Percentiles rank a stretch among this genome's conserved stretches.
Conservation (phyloP, 192 early-diverging fungal species). For the Backusella westeae region DNA sequence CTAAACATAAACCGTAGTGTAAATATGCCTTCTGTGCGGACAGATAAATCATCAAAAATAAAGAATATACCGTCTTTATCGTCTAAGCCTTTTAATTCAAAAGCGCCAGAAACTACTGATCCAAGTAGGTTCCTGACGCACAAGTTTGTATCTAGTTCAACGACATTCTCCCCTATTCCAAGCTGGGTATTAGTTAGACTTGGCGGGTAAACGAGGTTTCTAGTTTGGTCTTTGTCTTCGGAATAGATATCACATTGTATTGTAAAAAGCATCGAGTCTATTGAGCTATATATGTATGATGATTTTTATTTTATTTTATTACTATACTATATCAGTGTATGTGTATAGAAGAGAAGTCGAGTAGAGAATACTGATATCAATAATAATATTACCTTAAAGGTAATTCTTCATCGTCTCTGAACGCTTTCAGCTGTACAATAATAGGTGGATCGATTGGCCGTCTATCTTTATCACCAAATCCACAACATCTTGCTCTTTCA, state of each 20-base stretch:
- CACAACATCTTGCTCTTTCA: constrained; percentile 89
- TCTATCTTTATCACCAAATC: constrained; percentile 88
- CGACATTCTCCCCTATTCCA: background rate
- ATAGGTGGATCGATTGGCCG: constrained; percentile 74
- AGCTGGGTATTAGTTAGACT: background rate
- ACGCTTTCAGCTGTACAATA: constrained; percentile 65
- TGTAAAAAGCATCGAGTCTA: constrained; percentile 46
- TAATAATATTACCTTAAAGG: background rate
- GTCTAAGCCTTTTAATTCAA: constrained; percentile 78
- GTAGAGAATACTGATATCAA: background rate
- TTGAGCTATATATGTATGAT: background rate
- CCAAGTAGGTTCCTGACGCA: constrained; percentile 44
- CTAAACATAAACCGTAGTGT: constrained; percentile 58
- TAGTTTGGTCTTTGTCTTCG: background rate
- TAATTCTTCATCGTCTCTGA: constrained; percentile 50
- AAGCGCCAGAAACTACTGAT: constrained; percentile 83
- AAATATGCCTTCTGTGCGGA: constrained; percentile 86
- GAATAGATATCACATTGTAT: constrained; percentile 52
- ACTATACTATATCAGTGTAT: constrained; percentile 21
- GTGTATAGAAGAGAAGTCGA: background rate
- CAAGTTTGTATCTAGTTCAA: background rate
- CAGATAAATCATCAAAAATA: constrained; percentile 91
- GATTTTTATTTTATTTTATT: constrained; percentile 6
- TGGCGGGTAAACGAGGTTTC: background rate
- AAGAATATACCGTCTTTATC: constrained; percentile 84